Evolutionary conservation across 495 filamentous ascomycete species (phyloP).

Genomic region (Mytilinidion resinicola): DNA sequence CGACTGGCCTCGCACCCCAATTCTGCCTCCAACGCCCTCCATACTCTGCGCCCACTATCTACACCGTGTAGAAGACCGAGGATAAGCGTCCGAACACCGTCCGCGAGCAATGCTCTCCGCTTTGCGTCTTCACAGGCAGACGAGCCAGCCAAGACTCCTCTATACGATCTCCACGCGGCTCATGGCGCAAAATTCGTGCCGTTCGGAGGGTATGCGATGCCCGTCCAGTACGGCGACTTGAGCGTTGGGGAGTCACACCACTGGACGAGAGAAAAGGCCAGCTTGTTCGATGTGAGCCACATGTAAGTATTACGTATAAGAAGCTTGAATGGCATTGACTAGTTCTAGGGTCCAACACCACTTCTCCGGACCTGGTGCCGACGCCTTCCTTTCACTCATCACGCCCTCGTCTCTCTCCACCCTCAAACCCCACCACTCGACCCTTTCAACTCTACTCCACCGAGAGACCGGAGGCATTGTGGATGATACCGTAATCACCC

Average conservation of each 20-base stretch:
- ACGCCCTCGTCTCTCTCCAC: constrained; percentile 63
- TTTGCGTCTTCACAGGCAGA: constrained; percentile 20
- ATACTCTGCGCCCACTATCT: background rate
- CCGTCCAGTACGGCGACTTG: constrained; percentile 73
- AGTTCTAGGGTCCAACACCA: constrained; percentile 56
- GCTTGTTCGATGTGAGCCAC: constrained; percentile 79
- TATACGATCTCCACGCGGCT: constrained; percentile 75
- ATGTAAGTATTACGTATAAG: constrained; percentile 46
- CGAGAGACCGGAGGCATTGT: constrained; percentile 80
- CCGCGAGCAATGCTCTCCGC: background rate
- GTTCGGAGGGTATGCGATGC: constrained; percentile 93
- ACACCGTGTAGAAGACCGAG: background rate
- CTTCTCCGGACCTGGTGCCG: constrained; percentile 71
- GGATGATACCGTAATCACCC: constrained; percentile 86
- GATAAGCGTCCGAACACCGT: background rate
- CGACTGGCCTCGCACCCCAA: background rate
- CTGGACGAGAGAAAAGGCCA: constrained; percentile 80
- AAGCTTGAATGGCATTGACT: constrained; percentile 1
- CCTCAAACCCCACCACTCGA: constrained; percentile 56
- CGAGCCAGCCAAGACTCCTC: constrained; percentile 59
- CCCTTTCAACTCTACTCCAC: constrained; percentile 73
- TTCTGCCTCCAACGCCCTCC: background rate
- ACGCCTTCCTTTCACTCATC: constrained; percentile 68
- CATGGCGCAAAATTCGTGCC: constrained; percentile 90
- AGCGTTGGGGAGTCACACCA: constrained; percentile 72